phyloP scores from a whole-genome alignment of 306 rosid genomes.

The Quercus alba region DNA sequence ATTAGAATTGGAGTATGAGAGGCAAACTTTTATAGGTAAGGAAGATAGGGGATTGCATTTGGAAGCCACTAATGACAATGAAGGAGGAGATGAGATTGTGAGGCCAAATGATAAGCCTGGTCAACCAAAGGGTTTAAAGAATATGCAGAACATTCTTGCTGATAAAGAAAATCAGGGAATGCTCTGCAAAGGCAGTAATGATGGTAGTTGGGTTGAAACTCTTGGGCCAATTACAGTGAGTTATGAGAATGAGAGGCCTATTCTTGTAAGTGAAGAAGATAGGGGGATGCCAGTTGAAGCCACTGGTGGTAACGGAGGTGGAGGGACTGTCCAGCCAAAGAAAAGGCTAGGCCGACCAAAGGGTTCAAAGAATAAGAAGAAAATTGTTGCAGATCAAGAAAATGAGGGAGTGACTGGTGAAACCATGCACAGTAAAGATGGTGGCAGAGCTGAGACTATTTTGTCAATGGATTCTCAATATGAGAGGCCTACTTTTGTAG shows the following conservation, averaged over 20 bases:
- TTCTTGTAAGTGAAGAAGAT: conserved; percentile 18
- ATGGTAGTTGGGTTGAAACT: not conserved
- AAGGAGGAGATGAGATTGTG: conserved; percentile 9
- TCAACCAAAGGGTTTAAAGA: conserved; percentile 12
- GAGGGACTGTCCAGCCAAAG: conserved; percentile 7
- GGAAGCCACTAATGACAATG: not conserved
- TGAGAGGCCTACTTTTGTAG: not conserved
- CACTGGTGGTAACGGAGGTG: conserved; percentile 9
- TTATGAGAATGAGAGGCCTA: conserved; percentile 22
- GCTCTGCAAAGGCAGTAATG: not conserved
- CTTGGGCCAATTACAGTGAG: not conserved
- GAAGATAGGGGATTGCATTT: conserved; percentile 12
- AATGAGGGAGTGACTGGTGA: not conserved
- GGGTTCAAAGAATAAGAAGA: conserved; percentile 34
- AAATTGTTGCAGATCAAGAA: not conserved
- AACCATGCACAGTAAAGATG: not conserved
- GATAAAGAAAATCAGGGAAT: not conserved
- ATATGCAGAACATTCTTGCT: conserved; percentile 11
- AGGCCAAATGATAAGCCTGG: conserved; percentile 8
- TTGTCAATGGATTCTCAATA: not conserved
- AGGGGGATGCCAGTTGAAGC: conserved; percentile 4
- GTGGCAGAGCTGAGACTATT: not conserved
- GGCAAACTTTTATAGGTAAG: conserved; percentile 6
- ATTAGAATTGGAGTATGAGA: not conserved
- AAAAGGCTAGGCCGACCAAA: conserved; percentile 38